Evolutionary conservation across 306 rosid species (phyloP).

Genomic region (Trifolium subterraneum): DNA sequence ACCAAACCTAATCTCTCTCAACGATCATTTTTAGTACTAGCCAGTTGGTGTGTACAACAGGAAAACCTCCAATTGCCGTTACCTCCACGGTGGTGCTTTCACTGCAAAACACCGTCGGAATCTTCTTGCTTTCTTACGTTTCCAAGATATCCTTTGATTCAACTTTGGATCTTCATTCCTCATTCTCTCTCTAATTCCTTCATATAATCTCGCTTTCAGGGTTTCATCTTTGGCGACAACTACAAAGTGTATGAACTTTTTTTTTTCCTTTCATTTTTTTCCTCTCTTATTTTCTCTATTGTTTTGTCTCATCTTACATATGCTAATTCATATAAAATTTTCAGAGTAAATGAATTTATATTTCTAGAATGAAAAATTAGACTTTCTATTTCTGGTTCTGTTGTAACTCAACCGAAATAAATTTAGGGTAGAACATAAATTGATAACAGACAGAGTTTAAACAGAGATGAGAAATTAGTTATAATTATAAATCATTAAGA

Average conservation of each 20-base stretch:
- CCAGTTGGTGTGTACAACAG: not conserved
- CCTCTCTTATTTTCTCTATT: not conserved
- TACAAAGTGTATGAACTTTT: not conserved
- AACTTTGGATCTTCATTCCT: not conserved
- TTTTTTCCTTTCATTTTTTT: not conserved
- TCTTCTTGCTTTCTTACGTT: not conserved
- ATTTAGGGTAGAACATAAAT: conserved; percentile 2
- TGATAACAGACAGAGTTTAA: not conserved
- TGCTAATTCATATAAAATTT: not conserved
- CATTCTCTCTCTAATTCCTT: not conserved
- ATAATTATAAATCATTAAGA: not conserved
- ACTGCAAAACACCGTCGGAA: not conserved
- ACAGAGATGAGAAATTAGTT: not conserved
- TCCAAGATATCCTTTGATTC: conserved; percentile 14
- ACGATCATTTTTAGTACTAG: not conserved
- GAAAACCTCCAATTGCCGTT: not conserved
- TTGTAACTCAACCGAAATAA: not conserved
- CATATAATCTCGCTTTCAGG: not conserved
- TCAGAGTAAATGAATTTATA: not conserved
- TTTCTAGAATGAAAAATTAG: not conserved
- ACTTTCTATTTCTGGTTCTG: conserved; percentile 25
- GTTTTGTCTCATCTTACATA: not conserved
- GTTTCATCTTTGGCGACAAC: conserved; percentile 14
- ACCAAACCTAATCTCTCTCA: conserved; percentile 13
- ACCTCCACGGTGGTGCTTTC: not conserved